phyloP scores from a whole-genome alignment of 176 grass and related monocot species.

The Lolium perenne region DNA sequence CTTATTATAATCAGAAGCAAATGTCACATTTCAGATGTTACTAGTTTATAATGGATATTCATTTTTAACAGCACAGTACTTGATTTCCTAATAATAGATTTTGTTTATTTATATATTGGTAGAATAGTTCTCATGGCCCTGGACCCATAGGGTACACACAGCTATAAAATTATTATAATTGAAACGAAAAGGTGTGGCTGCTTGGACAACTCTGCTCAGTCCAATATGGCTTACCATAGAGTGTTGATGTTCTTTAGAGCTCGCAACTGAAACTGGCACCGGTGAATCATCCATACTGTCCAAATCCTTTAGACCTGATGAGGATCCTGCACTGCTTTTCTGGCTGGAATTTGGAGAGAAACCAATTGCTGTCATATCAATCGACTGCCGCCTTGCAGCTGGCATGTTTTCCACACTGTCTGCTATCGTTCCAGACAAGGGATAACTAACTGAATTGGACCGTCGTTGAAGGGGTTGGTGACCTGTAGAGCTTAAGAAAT shows the following conservation, averaged over 20 bases:
- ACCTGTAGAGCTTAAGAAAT: conserved; percentile 23
- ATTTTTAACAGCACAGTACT: background rate
- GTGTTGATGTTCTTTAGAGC: conserved; percentile 38
- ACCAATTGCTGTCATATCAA: conserved; percentile 23
- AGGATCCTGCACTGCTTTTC: conserved; percentile 31
- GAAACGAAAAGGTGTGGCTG: background rate
- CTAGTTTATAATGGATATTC: background rate
- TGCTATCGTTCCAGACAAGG: background rate
- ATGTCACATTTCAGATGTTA: conserved; percentile 1
- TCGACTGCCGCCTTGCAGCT: background rate
- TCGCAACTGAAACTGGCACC: conserved; percentile 29
- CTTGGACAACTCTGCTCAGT: conserved; percentile 10
- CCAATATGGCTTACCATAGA: conserved; percentile 45
- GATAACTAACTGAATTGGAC: conserved; percentile 49
- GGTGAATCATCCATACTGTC: conserved; percentile 39
- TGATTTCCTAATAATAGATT: conserved; percentile 15
- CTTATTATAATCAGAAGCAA: conserved; percentile 1
- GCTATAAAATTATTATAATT: background rate
- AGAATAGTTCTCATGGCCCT: background rate
- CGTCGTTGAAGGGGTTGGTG: conserved; percentile 18
- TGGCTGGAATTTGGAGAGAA: conserved; percentile 41
- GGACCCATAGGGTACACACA: background rate
- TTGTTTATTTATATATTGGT: background rate
- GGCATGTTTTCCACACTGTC: conserved; percentile 30
- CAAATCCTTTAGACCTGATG: conserved; percentile 24